Percentiles rank a stretch among this genome's conserved stretches.
Conservation (phyloP, 2,329 filamentous ascomycete genomes). For the Amauroascus niger region DNA sequence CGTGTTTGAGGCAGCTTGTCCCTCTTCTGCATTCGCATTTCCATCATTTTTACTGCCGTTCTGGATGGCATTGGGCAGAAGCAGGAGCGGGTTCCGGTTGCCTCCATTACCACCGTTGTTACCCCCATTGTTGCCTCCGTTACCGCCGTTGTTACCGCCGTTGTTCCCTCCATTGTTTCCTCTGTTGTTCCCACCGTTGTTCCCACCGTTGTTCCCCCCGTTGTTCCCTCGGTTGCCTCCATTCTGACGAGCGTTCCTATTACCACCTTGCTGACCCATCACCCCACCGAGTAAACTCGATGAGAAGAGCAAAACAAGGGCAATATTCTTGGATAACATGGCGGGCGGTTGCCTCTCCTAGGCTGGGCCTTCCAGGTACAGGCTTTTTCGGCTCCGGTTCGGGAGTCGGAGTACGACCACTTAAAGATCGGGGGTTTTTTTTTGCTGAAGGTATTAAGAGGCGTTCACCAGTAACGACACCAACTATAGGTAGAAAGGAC, state of each 20-base stretch:
- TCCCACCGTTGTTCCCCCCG: conserved; percentile 9
- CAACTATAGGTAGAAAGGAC: neutral
- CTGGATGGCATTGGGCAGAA: conserved; percentile 38
- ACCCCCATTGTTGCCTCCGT: conserved; percentile 12
- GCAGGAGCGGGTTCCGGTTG: conserved; percentile 17
- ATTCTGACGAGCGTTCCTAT: neutral
- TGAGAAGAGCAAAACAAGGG: conserved; percentile 2
- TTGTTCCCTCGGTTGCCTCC: neutral
- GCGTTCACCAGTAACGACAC: conserved; percentile 4
- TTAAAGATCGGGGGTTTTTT: neutral
- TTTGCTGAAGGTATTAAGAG: neutral
- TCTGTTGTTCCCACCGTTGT: neutral
- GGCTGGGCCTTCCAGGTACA: neutral
- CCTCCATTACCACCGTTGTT: conserved; percentile 17
- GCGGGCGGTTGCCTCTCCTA: neutral
- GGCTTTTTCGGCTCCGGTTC: neutral
- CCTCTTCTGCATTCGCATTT: conserved; percentile 25
- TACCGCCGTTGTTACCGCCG: neutral
- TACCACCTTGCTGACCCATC: conserved; percentile 3
- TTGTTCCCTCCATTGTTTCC: neutral
- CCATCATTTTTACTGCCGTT: conserved; percentile 22
- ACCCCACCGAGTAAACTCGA: conserved; percentile 6
- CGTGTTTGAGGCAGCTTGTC: conserved; percentile 41
- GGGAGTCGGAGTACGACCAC: neutral
- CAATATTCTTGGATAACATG: conserved; percentile 8